phyloP scores from a whole-genome alignment of 768 basidiomycete species.

The Suillus spraguei region DNA sequence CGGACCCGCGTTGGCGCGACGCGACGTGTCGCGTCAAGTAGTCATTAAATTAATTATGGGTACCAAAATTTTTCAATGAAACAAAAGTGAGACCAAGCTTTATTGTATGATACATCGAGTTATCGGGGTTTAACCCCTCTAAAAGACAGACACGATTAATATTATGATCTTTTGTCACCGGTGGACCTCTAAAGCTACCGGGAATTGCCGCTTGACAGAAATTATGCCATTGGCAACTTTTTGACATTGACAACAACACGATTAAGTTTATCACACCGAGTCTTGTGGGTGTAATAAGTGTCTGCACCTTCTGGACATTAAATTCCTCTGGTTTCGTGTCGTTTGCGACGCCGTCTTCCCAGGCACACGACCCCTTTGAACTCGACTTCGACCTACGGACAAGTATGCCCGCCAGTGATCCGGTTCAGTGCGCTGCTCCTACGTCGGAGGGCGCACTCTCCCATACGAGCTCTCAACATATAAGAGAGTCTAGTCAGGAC shows the following conservation, averaged over 20 bases:
- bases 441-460: slow-evolving; percentile 15
- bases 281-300: background rate
- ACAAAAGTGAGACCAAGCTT: background rate
- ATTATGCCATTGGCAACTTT: background rate
- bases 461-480: slow-evolving; percentile 25
- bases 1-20: background rate
- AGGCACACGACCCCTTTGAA: slow-evolving; percentile 25
- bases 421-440: slow-evolving; percentile 15
- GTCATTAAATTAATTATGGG: background rate
- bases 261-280: slow-evolving; percentile 1
- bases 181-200: background rate
- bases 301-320: background rate
- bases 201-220: background rate
- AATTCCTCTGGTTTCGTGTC: background rate
- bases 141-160: background rate
- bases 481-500: slow-evolving; percentile 28
- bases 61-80: background rate
- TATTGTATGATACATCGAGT: background rate
- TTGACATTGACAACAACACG: background rate
- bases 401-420: slow-evolving; percentile 14
- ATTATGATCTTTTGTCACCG: background rate
- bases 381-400: slow-evolving; percentile 21
- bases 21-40: background rate
- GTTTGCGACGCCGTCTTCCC: background rate
- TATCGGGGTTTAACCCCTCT: background rate